phyloP scores from a whole-genome alignment of 2,329 filamentous ascomycete genomes.

The Fusarium sp. region DNA sequence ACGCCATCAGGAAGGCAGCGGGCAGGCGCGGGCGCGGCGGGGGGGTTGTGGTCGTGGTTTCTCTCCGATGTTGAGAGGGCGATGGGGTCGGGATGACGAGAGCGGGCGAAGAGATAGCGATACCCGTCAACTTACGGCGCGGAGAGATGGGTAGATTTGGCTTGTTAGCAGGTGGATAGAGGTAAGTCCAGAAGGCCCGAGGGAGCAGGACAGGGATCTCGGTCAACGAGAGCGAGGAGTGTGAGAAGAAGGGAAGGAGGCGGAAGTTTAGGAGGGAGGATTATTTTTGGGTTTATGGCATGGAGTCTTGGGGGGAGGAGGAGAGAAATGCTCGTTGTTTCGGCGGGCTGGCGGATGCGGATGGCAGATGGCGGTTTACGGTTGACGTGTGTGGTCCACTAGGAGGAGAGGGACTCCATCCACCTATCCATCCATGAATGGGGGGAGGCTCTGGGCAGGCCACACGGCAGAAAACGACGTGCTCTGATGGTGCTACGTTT shows the following conservation, averaged over 20 bases:
- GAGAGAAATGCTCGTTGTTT: conserved; percentile 23
- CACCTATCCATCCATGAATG: not conserved
- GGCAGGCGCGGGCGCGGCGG: conserved; percentile 47
- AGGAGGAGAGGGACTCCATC: not conserved
- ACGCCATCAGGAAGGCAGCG: conserved; percentile 65
- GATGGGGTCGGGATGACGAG: conserved; percentile 26
- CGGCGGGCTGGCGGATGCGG: conserved; percentile 30
- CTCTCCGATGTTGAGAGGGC: conserved; percentile 33
- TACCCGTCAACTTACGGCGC: conserved; percentile 24
- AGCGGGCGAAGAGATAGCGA: conserved; percentile 21
- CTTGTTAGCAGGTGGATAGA: conserved; percentile 13
- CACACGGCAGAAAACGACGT: conserved; percentile 12
- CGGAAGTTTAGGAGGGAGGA: conserved; percentile 20
- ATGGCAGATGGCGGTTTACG: conserved; percentile 30
- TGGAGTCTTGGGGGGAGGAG: conserved; percentile 12
- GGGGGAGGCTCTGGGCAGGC: conserved; percentile 20
- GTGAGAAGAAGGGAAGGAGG: conserved; percentile 5
- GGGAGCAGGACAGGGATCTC: conserved; percentile 12
- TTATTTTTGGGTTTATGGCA: conserved; percentile 34
- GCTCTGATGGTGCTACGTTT: conserved; percentile 23
- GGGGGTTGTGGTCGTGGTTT: conserved; percentile 31
- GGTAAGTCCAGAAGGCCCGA: not conserved
- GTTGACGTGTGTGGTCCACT: conserved; percentile 41
- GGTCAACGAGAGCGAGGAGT: conserved; percentile 12
- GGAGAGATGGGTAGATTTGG: conserved; percentile 6